Evolutionary conservation across 2,329 filamentous ascomycete genomes (phyloP).

Genomic region (Pochonia chlamydosporia): DNA sequence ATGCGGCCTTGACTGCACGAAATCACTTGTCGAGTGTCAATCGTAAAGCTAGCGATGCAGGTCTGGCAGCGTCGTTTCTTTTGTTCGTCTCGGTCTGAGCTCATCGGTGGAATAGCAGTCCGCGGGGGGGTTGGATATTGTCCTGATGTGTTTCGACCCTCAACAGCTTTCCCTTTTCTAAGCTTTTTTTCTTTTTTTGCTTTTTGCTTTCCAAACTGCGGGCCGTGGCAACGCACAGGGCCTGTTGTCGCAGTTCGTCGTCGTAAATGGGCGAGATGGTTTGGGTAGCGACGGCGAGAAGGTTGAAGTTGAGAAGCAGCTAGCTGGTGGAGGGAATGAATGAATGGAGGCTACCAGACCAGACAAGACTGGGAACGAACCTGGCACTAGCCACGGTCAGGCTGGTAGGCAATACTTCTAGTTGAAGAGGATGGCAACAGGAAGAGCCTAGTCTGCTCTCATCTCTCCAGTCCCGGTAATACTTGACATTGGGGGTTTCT

Average conservation of each 20-base stretch:
- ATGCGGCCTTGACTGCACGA: background rate
- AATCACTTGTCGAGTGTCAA: background rate
- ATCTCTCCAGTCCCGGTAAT: too few species aligned
- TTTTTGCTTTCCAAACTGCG: background rate
- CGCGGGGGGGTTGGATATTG: background rate
- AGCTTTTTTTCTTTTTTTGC: too few species aligned
- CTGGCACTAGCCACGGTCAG: too few species aligned
- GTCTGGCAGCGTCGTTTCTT: conserved; percentile 2
- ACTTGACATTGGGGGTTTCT: too few species aligned
- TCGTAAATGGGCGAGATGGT: background rate
- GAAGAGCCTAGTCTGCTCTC: too few species aligned
- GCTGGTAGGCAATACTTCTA: too few species aligned
- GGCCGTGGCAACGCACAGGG: background rate
- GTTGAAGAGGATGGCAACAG: too few species aligned
- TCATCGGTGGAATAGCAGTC: background rate
- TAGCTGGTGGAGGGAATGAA: too few species aligned
- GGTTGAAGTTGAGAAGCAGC: background rate
- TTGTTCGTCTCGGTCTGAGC: conserved; percentile 8
- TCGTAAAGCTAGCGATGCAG: conserved; percentile 2
- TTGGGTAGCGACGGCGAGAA: background rate
- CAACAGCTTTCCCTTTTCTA: background rate
- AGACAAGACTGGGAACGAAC: too few species aligned
- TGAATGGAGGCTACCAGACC: too few species aligned
- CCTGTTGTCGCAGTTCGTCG: background rate
- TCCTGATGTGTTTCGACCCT: background rate